A percentile compares a stretch with the other conserved stretches of the same genome.
phyloP scores from a whole-genome alignment of 352 stramenopile species.

The Pythium apleroticum region DNA sequence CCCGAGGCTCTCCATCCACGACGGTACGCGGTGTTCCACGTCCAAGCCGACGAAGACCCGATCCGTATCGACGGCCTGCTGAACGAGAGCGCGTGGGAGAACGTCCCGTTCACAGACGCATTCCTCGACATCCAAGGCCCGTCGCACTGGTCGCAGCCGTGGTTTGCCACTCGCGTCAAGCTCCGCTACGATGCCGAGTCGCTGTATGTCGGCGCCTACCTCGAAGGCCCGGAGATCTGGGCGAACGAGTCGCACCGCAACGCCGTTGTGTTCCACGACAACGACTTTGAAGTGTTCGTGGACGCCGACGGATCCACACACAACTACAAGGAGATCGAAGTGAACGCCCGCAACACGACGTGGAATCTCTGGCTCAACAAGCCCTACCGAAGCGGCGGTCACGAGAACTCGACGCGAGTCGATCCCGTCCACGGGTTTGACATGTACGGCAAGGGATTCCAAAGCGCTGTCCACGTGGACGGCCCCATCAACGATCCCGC shows the following conservation, averaged over 20 bases:
- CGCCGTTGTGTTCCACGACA: constrained; percentile 81
- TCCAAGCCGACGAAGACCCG: constrained; percentile 16
- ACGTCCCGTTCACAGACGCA: constrained; percentile 49
- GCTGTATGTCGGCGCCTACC: constrained; percentile 69
- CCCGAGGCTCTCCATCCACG: constrained; percentile 31
- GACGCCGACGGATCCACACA: constrained; percentile 72
- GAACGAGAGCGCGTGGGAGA: constrained; percentile 56
- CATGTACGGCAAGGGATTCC: constrained; percentile 52
- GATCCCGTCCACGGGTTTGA: constrained; percentile 67
- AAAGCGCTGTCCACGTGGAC: constrained; percentile 49
- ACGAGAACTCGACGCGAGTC: constrained; percentile 81
- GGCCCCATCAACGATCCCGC: constrained; percentile 63
- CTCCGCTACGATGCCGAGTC: constrained; percentile 67
- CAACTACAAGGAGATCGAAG: constrained; percentile 92
- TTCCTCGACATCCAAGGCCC: constrained; percentile 71
- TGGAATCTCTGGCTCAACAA: constrained; percentile 90
- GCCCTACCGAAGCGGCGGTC: constrained; percentile 79
- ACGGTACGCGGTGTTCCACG: constrained; percentile 38
- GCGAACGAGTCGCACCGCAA: constrained; percentile 69
- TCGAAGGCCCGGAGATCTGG: constrained; percentile 70
- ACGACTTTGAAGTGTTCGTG: constrained; percentile 92
- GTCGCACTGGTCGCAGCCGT: constrained; percentile 63
- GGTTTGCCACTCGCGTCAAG: constrained; percentile 74
- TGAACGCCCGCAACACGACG: constrained; percentile 86
- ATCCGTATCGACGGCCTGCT: constrained; percentile 56